Evolutionary conservation across 2,329 filamentous ascomycete species (phyloP).

Genomic region (Aciculosporium take): DNA sequence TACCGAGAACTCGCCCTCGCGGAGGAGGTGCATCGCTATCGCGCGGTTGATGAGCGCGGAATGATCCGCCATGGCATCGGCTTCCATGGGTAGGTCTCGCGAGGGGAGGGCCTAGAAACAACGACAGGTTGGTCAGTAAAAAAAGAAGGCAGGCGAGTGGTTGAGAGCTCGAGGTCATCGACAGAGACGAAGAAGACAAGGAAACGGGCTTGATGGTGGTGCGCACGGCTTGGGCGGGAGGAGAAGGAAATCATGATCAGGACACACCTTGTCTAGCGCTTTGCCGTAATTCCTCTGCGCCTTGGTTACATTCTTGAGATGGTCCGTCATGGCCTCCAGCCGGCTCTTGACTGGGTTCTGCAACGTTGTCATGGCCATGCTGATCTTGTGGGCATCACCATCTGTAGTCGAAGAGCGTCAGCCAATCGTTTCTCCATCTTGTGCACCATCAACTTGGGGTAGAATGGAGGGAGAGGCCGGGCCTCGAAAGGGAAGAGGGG

Average conservation of each 20-base stretch:
- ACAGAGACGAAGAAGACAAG: background rate
- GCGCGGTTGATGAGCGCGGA: constrained; percentile 74
- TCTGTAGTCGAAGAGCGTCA: constrained; percentile 11
- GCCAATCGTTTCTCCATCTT: constrained; percentile 8
- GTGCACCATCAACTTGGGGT: background rate
- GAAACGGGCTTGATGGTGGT: too few relatives aligned
- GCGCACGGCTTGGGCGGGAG: too few relatives aligned
- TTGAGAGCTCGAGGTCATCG: background rate
- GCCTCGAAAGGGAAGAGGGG: background rate
- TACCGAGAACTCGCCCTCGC: constrained; percentile 84
- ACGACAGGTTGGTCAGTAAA: background rate
- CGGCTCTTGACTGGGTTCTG: constrained; percentile 73
- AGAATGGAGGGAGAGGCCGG: background rate
- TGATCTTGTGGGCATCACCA: constrained; percentile 40
- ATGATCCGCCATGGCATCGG: constrained; percentile 66
- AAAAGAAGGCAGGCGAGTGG: too few relatives aligned
- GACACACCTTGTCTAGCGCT: constrained; percentile 60
- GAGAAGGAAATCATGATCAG: too few relatives aligned
- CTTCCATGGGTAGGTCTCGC: constrained; percentile 58
- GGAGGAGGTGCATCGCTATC: constrained; percentile 89
- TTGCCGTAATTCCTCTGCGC: constrained; percentile 75
- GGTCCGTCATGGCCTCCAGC: constrained; percentile 66
- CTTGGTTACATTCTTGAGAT: constrained; percentile 70
- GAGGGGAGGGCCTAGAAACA: constrained; percentile 22
- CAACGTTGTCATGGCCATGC: constrained; percentile 64